phyloP scores from a whole-genome alignment of 2,329 filamentous ascomycete genomes.

The Drechslera avenae region DNA sequence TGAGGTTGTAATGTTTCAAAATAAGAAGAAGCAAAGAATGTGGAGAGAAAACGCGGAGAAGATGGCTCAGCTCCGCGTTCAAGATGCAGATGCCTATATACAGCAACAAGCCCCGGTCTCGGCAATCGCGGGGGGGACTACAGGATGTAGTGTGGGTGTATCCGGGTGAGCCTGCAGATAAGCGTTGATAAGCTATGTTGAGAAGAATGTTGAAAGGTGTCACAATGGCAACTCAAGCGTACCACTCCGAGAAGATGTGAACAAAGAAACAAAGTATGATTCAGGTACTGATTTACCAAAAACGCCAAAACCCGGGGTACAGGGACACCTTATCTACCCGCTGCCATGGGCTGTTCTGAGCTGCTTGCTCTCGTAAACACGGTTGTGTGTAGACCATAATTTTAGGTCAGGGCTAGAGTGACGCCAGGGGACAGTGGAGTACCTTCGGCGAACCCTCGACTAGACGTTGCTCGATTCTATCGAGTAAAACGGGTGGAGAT shows the following conservation, averaged over 20 bases:
- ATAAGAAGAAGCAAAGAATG: background rate
- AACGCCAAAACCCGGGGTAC: constrained; percentile 45
- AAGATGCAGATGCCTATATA: constrained; percentile 27
- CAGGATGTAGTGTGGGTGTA: constrained; percentile 15
- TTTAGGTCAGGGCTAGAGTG: constrained; percentile 23
- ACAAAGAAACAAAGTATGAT: constrained; percentile 6
- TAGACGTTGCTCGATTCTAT: constrained; percentile 45
- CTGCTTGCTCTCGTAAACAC: constrained; percentile 6
- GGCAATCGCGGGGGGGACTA: constrained; percentile 30
- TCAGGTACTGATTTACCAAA: constrained; percentile 12
- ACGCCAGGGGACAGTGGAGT: constrained; percentile 26
- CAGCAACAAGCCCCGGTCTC: constrained; percentile 21
- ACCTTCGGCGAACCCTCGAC: constrained; percentile 15
- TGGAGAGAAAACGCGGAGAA: constrained; percentile 4
- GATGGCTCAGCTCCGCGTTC: constrained; percentile 11
- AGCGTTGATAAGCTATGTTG: constrained; percentile 41
- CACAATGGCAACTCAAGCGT: constrained; percentile 13
- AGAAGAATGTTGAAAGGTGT: constrained; percentile 16
- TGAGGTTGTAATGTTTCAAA: constrained; percentile 3
- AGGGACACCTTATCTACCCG: constrained; percentile 40
- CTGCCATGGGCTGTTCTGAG: constrained; percentile 21
- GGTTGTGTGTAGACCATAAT: background rate
- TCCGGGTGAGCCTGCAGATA: constrained; percentile 35
- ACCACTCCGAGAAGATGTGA: background rate
- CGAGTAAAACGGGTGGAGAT: constrained; percentile 20